Evolutionary conservation across 2,329 filamentous ascomycete species (phyloP).

Genomic region (Trichoderma simmonsii): DNA sequence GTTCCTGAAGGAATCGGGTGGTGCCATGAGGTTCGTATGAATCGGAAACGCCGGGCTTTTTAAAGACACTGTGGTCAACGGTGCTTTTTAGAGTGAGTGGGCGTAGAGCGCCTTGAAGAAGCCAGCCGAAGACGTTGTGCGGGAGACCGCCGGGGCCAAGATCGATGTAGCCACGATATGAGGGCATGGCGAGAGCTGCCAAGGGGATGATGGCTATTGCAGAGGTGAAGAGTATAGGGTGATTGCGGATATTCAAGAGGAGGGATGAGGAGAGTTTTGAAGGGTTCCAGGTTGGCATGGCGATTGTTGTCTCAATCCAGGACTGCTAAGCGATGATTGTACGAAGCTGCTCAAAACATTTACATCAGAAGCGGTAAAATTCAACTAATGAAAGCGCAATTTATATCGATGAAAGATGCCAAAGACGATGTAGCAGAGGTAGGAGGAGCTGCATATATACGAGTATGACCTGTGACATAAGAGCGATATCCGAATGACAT

Average conservation of each 20-base stretch:
- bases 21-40: slow-evolving; percentile 28
- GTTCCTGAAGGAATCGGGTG: slow-evolving; percentile 23
- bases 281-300: not conserved
- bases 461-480: not conserved
- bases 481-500: not conserved
- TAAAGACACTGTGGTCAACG: slow-evolving; percentile 29
- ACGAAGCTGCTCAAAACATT: not conserved
- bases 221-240: slow-evolving; percentile 3
- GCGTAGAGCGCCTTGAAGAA: slow-evolving; percentile 34
- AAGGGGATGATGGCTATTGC: slow-evolving; percentile 2
- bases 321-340: no score
- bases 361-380: fast-evolving
- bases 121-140: slow-evolving; percentile 41
- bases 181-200: slow-evolving; percentile 26
- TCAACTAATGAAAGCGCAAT: not conserved
- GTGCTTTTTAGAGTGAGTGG: slow-evolving; percentile 34
- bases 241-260: not conserved
- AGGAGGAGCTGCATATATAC: not conserved
- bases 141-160: slow-evolving; percentile 45
- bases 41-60: slow-evolving; percentile 22
- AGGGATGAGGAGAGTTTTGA: not conserved
- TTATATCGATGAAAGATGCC: not conserved
- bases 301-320: not conserved
- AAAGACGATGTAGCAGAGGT: not conserved
- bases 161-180: slow-evolving; percentile 40